Percentiles rank a stretch among this genome's conserved stretches.
Evolutionary conservation across 768 basidiomycete genomes (phyloP).

Genomic region (Lentinula guzmanii): DNA sequence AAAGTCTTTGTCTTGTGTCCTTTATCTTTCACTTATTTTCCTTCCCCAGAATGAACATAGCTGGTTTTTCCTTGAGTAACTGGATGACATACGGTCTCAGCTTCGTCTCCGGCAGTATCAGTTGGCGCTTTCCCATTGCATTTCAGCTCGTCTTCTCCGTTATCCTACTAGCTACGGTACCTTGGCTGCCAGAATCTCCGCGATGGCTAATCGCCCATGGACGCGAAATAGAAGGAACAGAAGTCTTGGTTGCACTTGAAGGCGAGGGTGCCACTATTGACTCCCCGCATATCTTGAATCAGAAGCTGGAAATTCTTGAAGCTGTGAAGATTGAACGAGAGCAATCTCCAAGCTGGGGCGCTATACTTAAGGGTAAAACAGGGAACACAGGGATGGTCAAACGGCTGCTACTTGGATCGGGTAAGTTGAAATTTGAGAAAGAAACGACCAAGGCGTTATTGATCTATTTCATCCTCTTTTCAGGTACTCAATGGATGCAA

Average conservation of each 20-base stretch:
- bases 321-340: conserved; percentile 39
- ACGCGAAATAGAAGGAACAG: conserved; percentile 31
- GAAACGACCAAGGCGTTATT: not conserved
- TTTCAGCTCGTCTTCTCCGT: conserved; percentile 43
- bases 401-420: conserved; percentile 35
- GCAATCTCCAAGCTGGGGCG: conserved; percentile 31
- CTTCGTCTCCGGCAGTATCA: conserved; percentile 33
- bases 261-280: conserved; percentile 26
- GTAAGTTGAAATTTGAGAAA: conserved; percentile 14
- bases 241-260: conserved; percentile 36
- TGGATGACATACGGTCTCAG: conserved; percentile 52
- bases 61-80: conserved; percentile 44
- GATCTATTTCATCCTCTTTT: not conserved
- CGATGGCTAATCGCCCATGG: conserved; percentile 46
- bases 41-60: conserved; percentile 38
- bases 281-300: conserved; percentile 30
- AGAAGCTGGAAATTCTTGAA: conserved; percentile 36
- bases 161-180: conserved; percentile 36
- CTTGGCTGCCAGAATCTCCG: conserved; percentile 45
- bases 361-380: conserved; percentile 33
- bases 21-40: not conserved
- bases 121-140: conserved; percentile 47
- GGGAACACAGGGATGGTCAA: conserved; percentile 42
- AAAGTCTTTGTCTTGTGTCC: conserved; percentile 8
- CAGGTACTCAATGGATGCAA: conserved; percentile 48